Percentiles rank a stretch among this genome's conserved stretches.
Conservation (phyloP, 192 early-diverging fungal species). For the Podila horticola region DNA sequence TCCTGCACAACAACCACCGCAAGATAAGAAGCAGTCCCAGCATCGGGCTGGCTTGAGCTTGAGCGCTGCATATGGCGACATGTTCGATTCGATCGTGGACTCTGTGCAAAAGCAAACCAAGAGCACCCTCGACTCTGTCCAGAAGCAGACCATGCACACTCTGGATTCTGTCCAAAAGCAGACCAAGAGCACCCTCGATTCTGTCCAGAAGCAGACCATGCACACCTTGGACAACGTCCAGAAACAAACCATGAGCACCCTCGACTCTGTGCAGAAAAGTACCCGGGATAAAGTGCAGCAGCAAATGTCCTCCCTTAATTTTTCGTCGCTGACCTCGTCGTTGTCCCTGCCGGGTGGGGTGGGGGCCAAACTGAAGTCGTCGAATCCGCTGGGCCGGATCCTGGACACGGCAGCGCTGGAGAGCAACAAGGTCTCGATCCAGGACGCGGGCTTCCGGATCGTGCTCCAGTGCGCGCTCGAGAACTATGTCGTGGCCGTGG, state of each 20-base stretch:
- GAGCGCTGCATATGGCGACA: constrained; percentile 22
- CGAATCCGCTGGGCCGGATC: constrained; percentile 24
- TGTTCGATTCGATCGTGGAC: constrained; percentile 17
- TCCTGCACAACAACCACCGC: neutral
- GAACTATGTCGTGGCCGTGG: constrained; percentile 39
- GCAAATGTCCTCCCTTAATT: constrained; percentile 27
- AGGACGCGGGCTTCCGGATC: constrained; percentile 37
- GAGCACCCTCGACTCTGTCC: neutral
- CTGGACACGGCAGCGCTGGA: constrained; percentile 21
- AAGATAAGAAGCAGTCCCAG: neutral
- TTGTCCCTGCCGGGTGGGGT: constrained; percentile 15
- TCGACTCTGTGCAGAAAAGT: constrained; percentile 35
- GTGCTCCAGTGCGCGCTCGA: constrained; percentile 39
- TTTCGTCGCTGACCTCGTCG: constrained; percentile 4
- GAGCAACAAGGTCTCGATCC: constrained; percentile 21
- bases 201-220: constrained; percentile 30
- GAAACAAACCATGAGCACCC: constrained; percentile 22
- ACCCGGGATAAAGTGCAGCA: constrained; percentile 11
- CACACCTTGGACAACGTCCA: constrained; percentile 31
- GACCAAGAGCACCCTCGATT: constrained; percentile 22
- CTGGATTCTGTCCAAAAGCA: constrained; percentile 37
- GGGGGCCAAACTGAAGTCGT: constrained; percentile 5
- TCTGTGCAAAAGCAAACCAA: neutral
- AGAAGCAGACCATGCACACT: constrained; percentile 3
- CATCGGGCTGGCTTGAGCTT: constrained; percentile 12